Evolutionary conservation across 352 stramenopile species (phyloP), one percentile per base, ranked within the genome.

Genomic region (Globisporangium carolinianum): DNA sequence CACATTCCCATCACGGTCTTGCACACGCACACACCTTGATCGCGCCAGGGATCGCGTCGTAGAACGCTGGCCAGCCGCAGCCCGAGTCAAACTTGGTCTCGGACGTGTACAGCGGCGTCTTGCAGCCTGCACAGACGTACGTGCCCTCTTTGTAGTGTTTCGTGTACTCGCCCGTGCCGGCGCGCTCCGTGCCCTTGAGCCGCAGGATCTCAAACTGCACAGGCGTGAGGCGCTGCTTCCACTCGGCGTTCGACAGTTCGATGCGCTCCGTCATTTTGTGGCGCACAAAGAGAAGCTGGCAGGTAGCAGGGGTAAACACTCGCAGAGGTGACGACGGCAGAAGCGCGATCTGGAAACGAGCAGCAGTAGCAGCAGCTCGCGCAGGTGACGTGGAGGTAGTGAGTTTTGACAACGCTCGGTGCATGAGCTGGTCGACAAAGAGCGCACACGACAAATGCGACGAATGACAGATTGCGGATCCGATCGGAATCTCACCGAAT

Each of bases 1-100:
- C 9, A 47, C n/a, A 17, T n/a, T 18, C 36, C 10, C 6, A 8
- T 12, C 15, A n/a, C n/a, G 24, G 24, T 24, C 24, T 24, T 24
- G 2, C 24, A 24, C 24, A 24, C 24, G 24, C 24, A 35, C 63
- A 10, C 41, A 84, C 78, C 73, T 92, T 90, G 64, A 97, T 92
- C 15, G 85, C 82, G 50, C 85, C 84, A 1, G 87, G 87, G 68
- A 96, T 91, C 37, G 83, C 84, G 59, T 97, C 86, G 57, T 93
- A 93, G 72, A 97, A 97, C 15, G 87, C 86, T 0, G 88, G 88
- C 88, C 88, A 97, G 63, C 88, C 88, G 59, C 87, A 96, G 52
- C 87, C 87, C 43, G 85, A 95, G 66, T 97, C 83, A 48, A 97
- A 97, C 69, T 97, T 97, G 62, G 80, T 87, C 55, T 70, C 80